Evolutionary conservation across 179 eudicot species (phyloP), one percentile per base, ranked within the genome.

Genomic region (Silene noctiflora): DNA sequence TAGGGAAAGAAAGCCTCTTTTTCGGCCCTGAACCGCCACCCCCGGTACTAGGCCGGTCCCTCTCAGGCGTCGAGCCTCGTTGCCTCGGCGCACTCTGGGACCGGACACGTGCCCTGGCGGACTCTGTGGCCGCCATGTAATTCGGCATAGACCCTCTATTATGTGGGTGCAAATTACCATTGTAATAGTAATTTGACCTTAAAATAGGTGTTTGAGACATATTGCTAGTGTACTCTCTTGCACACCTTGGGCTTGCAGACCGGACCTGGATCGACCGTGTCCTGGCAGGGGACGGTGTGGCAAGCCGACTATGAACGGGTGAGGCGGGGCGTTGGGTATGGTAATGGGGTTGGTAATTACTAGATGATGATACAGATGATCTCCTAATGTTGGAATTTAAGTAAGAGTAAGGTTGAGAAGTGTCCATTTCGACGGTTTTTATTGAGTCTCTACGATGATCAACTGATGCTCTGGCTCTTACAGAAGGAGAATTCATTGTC

Each of bases 11-110:
- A 1, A 90, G 69, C 46, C 97, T 84, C 86, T 91, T 91, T 76
- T 86, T 90, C 6, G 83, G 88, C 68, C 84, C 84, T 22, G 65
- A 64, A 31, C 51, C n/a, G 1, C 76, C 84, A 10, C 70, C 21
- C 7, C 73, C 76, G 0, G 88, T 78, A 27, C 88, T 86, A 3
- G 76, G 68, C 53, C 90, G 67, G 19, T 89, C 97, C 55, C 90
- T 83, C 76, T 91, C 97, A 0, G 97, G 97, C 0, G 92, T 90
- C 0, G 87, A 73, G 4, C 91, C 88, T 65, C 97, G 86, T 75
- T 90, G 94, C 74, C 92, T 85, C 0, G 97, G 97, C 0, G 94
- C 97, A 35, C 97, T 91, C 73, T 90, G 92, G 56, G 97, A 86
- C 73, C 94, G 88, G 20, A 84, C 69, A 20, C 90, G 82, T 0